These are phyloP conservation scores for Penicillium ochrochloron DNA, from an alignment of 495 filamentous ascomycete genomes.

Conservation along the genomic window DNA sequence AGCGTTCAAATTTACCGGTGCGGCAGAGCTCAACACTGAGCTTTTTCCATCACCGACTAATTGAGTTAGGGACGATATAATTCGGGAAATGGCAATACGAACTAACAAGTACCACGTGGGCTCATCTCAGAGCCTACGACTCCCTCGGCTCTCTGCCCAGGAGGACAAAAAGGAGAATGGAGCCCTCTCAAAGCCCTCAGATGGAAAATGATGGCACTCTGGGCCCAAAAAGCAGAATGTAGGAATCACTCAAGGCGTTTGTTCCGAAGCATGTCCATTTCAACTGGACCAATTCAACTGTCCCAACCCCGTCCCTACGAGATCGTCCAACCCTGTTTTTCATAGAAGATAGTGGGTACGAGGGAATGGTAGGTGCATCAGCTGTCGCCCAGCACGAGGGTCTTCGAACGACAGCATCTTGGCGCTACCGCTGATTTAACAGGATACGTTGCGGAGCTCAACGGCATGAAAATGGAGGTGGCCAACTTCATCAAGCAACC, in stretches of 20 bases:
- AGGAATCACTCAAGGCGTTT: neutral
- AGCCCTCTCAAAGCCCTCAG: neutral
- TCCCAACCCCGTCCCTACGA: too few relatives aligned
- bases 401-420: neutral
- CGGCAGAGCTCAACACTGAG: slow-evolving; percentile 18
- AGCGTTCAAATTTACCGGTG: slow-evolving; percentile 2
- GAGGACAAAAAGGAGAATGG: neutral
- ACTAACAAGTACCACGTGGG: neutral
- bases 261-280: neutral
- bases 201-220: too few relatives aligned
- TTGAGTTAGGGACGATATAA: slow-evolving; percentile 20
- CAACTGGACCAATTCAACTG: too few relatives aligned
- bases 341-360: neutral
- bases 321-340: too few relatives aligned
- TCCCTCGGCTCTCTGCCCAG: neutral
- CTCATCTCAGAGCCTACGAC: neutral
- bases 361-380: too few relatives aligned
- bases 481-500: neutral
- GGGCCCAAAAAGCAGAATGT: neutral
- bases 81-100: slow-evolving; percentile 14
- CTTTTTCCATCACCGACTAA: slow-evolving; percentile 19
- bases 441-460: too few relatives aligned
- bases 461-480: neutral
- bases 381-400: neutral
- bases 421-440: neutral